Conservation (phyloP, 2,329 filamentous ascomycete species). For the Clarireedia sp. region DNA sequence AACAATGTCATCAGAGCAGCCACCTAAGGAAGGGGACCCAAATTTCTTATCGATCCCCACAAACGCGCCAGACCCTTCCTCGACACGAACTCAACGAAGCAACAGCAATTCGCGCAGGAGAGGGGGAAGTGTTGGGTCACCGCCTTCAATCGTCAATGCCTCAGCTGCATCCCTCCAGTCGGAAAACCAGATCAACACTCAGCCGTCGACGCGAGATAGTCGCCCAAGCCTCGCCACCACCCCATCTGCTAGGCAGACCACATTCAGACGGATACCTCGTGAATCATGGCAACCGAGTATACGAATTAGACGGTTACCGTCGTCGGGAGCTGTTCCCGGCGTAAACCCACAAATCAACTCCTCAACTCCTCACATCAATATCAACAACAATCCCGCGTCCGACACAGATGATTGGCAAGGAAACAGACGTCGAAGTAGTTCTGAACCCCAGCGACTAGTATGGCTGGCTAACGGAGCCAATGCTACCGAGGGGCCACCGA, state of each 20-base stretch:
- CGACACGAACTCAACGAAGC: background rate
- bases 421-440: slow-evolving; percentile 12
- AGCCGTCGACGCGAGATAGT: background rate
- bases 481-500: background rate
- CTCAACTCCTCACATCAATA: slow-evolving; percentile 4
- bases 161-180: slow-evolving; percentile 1
- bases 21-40: background rate
- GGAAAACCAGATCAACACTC: background rate
- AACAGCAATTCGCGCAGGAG: background rate
- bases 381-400: background rate
- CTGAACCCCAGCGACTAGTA: slow-evolving; percentile 8
- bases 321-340: background rate
- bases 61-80: background rate
- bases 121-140: background rate
- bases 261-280: background rate
- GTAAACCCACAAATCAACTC: background rate
- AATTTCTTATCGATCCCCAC: slow-evolving; percentile 1
- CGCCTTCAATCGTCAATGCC: background rate
- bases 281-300: slow-evolving; percentile 20
- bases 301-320: slow-evolving; percentile 17
- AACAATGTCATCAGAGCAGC: slow-evolving; percentile 5
- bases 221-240: background rate
- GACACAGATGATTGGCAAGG: background rate
- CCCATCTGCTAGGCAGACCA: background rate
- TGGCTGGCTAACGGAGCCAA: background rate